Conservation (phyloP, 257 asterid genomes). For the Nyctanthes arbortristis region DNA sequence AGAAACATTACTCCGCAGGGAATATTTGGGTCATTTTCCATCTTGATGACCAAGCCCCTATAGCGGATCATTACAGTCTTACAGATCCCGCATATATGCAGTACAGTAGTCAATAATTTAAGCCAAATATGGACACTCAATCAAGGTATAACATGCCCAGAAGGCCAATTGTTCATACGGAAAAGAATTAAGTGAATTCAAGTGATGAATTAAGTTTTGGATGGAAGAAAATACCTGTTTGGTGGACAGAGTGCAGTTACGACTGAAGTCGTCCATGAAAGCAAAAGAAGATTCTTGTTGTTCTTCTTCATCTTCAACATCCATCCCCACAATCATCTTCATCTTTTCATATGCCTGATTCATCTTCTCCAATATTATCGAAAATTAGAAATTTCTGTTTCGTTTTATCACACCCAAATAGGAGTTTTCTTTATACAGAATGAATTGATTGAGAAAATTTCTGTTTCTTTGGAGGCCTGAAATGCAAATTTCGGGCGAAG, state of each 20-base stretch:
- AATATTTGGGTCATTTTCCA: not conserved
- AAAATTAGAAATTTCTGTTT: not conserved
- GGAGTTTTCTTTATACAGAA: not conserved
- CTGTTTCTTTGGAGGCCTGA: slow-evolving; percentile 30
- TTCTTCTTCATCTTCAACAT: slow-evolving; percentile 75
- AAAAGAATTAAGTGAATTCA: not conserved
- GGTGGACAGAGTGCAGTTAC: slow-evolving; percentile 87
- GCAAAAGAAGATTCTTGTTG: slow-evolving; percentile 54
- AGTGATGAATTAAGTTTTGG: too few species aligned
- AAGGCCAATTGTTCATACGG: not conserved
- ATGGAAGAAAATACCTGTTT: slow-evolving; percentile 57
- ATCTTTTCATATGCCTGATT: slow-evolving; percentile 85
- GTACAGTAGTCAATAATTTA: not conserved
- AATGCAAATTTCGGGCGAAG: slow-evolving; percentile 9
- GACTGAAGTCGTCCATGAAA: slow-evolving; percentile 78
- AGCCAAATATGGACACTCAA: slow-evolving; percentile 2
- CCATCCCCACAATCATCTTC: slow-evolving; percentile 99
- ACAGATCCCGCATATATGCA: slow-evolving; percentile 16
- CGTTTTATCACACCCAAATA: not conserved
- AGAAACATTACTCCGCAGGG: slow-evolving; percentile 11
- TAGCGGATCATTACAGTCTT: slow-evolving; percentile 9
- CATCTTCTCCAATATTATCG: slow-evolving; percentile 81
- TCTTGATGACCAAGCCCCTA: slow-evolving; percentile 19
- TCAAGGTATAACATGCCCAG: not conserved
- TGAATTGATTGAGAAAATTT: not conserved